Evolutionary conservation across 148 eudicot species (phyloP), one percentile per base, ranked within the genome.

Genomic region (Hydrangea macrophylla): DNA sequence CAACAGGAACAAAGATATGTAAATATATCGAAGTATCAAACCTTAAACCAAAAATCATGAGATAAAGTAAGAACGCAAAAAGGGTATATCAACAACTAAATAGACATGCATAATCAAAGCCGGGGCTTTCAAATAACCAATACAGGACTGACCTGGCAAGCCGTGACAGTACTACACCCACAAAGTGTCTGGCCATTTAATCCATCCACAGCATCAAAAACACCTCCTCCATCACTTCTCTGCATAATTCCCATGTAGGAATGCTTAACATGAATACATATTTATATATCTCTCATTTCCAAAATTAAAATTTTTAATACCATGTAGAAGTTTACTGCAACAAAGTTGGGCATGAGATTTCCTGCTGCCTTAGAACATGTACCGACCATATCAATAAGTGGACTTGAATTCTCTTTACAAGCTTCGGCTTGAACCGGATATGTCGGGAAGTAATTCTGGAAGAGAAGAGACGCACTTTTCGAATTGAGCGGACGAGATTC

Each of bases 171-270:
- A 79, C 59, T 77, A 36, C 99, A 94, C 26, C 99, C 99, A 80
- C 99, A 94, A 65, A 94, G 65, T 50, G 86, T 73, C 60, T 75
- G 83, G 57, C 99, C 99, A 71, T 91, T 94, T 96, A 94, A 89
- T 58, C 67, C 76, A 74, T 94, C 97, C 78, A 94, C 55, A 62
- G 75, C 82, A 35, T 91, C 88, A 44, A 91, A 94, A 62, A 82
- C 93, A 28, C 99, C 99, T 64, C 92, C 87, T 62, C 99, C 99
- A 72, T 94, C 97, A 72, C 97, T 94, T 66, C 99, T 91, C 99
- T 94, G 96, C 45, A 80, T 65, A 60, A 17, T 55, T 61, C 24
- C 22, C 12, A 35, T n/a, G 54, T 76, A 40, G 80, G 66, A 76
- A 67, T 18, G 62, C 25, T 55, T 22, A 40, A 63, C 17, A 45